phyloP scores from a whole-genome alignment of 805 yeast genomes.

The Zygotorulaspora chibaensis region DNA sequence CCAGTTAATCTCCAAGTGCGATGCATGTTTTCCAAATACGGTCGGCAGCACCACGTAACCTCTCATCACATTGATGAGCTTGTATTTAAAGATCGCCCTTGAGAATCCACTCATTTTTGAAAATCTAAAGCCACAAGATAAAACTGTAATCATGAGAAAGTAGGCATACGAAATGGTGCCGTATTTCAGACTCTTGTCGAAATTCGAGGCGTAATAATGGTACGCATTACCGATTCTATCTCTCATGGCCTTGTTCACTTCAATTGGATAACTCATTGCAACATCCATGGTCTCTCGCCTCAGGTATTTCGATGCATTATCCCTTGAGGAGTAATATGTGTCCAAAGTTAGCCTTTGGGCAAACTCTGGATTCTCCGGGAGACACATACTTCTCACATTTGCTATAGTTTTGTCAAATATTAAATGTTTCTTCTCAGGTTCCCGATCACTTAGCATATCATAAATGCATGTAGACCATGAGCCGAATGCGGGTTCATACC shows the following conservation, averaged over 20 bases:
- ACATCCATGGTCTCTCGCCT: neutral
- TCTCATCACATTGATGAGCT: slow-evolving; percentile 13
- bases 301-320: slow-evolving; percentile 17
- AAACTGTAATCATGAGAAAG: slow-evolving; percentile 11
- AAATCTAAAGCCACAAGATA: slow-evolving; percentile 8
- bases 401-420: slow-evolving; percentile 17
- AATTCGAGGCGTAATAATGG: slow-evolving; percentile 17
- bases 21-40: slow-evolving; percentile 19
- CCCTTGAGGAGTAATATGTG: slow-evolving; percentile 12
- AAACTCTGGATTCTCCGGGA: slow-evolving; percentile 6
- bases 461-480: slow-evolving; percentile 23
- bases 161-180: slow-evolving; percentile 15
- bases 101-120: slow-evolving; percentile 13
- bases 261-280: slow-evolving; percentile 12
- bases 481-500: slow-evolving; percentile 23
- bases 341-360: slow-evolving; percentile 8
- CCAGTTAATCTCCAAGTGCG: slow-evolving; percentile 10
- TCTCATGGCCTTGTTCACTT: slow-evolving; percentile 9
- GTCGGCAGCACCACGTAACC: slow-evolving; percentile 20
- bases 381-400: slow-evolving; percentile 11
- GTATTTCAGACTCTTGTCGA: slow-evolving; percentile 18
- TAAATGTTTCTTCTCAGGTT: neutral
- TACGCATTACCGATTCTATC: slow-evolving; percentile 14
- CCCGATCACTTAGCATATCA: slow-evolving; percentile 14
- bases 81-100: slow-evolving; percentile 8